Evolutionary conservation across 164 flowering plant genomes (phyloP), one percentile per base, ranked within the genome.

Genomic region (Liriodendron chinense): DNA sequence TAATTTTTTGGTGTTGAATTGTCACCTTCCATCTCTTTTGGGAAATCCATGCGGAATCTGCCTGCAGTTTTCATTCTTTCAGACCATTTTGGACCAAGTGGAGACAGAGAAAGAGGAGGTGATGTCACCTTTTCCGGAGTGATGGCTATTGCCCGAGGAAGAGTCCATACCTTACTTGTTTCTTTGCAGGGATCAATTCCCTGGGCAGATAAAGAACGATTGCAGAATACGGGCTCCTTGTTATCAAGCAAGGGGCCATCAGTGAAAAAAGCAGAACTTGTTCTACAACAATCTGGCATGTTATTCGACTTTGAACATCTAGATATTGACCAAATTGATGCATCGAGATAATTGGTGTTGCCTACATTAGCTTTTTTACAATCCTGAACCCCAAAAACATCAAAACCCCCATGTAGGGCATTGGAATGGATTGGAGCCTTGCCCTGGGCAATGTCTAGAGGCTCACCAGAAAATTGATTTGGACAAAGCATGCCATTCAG

Each of bases 181-280:
- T 77, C 82, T 71, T 67, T 75, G 47, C 48, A 72, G 21, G 74
- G 68, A 77, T 74, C 79, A 69, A 49, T 20, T 25, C 71, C 79
- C 25, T 84, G 74, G 78, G 85, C 77, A 66, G 84, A 77, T 50
- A 79, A 59, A 72, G 57, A 76, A 75, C 74, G 63, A 69, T 59
- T 68, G n/a, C 77, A 75, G 59, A 75, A 50, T 28, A 72, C 18
- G 23, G 67, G 70, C 34, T 84, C 87, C 78, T 80, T 76, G 76
- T 78, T 78, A 59, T 84, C 85, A 69, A 87, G 82, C 75, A 89
- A 80, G 71, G 94, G 95, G 50, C 98, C 95, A 87, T 92, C 98
- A 8, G 90, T 88, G 53, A 85, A 82, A 72, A 79, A 64, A 14
- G 73, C 22, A 28, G 91, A 84, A 43, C 75, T 50, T 20, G 67